A percentile compares a stretch with the other conserved stretches of the same genome.
Conservation (phyloP, 257 asterid species). For the Haberlea rhodopensis region DNA sequence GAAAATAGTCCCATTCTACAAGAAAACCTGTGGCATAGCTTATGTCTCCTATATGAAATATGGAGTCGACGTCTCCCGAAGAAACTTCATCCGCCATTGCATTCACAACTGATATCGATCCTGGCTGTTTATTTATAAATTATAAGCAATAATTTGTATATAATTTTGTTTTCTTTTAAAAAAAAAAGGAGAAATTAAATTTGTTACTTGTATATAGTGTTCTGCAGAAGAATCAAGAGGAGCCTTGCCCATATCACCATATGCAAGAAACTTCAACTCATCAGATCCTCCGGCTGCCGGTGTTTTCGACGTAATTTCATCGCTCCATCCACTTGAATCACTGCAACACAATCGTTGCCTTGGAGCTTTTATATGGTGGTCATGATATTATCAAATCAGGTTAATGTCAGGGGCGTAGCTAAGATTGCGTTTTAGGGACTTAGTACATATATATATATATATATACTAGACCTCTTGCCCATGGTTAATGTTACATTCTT, state of each 20-base stretch:
- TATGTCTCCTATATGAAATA: constrained; percentile 90
- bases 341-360: constrained; percentile 28
- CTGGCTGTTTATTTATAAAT: constrained; percentile 50
- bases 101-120: constrained; percentile 57
- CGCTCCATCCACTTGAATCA: constrained; percentile 77
- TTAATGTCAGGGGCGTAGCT: too few species aligned
- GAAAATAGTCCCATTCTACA: constrained; percentile 89
- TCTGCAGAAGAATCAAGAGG: constrained; percentile 73
- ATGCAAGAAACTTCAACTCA: constrained; percentile 60
- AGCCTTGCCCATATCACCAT: constrained; percentile 92
- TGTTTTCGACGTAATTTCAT: constrained; percentile 47
- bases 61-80: constrained; percentile 50
- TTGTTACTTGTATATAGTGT: constrained; percentile 86
- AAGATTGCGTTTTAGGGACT: too few species aligned
- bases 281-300: constrained; percentile 72
- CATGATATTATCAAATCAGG: too few species aligned
- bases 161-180: too few species aligned
- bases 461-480: too few species aligned
- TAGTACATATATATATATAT: too few species aligned
- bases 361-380: too few species aligned
- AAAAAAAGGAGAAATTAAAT: too few species aligned
- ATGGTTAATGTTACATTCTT: too few species aligned
- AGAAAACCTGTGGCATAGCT: constrained; percentile 90
- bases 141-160: too few species aligned
- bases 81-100: constrained; percentile 57